Base-by-base conservation (phyloP, 2,329 filamentous ascomycete genomes). In the Coniella vitis region DNA sequence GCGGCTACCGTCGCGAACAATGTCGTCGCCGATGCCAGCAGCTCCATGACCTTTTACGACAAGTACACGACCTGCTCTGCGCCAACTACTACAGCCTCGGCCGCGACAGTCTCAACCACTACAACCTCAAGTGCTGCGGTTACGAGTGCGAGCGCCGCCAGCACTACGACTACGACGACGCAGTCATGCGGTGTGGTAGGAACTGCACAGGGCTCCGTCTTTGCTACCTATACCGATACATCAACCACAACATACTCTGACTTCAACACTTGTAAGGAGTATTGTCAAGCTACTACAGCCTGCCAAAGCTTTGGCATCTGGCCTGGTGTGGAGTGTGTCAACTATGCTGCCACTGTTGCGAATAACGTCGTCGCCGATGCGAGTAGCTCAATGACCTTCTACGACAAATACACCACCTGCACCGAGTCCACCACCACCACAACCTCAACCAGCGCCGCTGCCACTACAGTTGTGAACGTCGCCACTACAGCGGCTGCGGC, bases 301-400 rank as follows among this genome's bases (percentile, higher is more conserved):
- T 53, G 51, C 19, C 14, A 50, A 19, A 50, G 47, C 36, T 53
- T 53, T n/a, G 49, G 47, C 2, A 46, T 46, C 5, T 22, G 39
- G 19, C 44, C 44, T 4, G 32, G 35, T 20, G 44, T 46, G 36
- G 44, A 35, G 10, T 53, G 51, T 17, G 50, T 53, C 17, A 43
- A 50, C 9, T 53, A 53, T 40, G 14, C 25, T 4, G 49, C 40
- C 17, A 35, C 38, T 4, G 51, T 45, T 2, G 51, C 49, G 47
- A 45, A 31, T 8, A 53, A 61, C 19, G 49, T 55, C 29, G 57
- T 66, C 4, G 57, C 65, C 9, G 58, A 65, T 12, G 53, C 57
- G 4, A 34, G 40, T 1, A 63, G 63, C 0, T 61, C 61, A 4
- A 37, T 42, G 39, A 55, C 56, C 1, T 48, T 61, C 13, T 49